phyloP scores from a whole-genome alignment of 2,329 filamentous ascomycete species.

The Alternaria sp. region DNA sequence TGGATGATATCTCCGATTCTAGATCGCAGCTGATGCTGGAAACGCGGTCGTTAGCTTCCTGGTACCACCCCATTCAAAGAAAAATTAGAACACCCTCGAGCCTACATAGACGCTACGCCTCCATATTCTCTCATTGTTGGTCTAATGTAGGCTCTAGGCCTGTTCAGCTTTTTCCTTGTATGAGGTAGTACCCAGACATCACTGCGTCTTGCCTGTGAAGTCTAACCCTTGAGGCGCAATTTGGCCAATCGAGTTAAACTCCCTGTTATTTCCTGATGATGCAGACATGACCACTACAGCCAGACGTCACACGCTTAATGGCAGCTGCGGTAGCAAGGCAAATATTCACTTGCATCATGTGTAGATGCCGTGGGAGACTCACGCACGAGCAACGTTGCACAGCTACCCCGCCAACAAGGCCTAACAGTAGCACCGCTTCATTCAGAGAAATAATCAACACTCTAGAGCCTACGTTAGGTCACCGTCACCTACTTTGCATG shows the following conservation, averaged over 20 bases:
- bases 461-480: not conserved
- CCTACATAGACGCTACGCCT: no score
- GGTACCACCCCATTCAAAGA: not conserved
- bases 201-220: constrained; percentile 1
- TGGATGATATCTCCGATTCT: not conserved
- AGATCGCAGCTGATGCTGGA: constrained; percentile 4
- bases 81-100: not conserved
- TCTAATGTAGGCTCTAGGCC: no score
- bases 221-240: constrained; percentile 4
- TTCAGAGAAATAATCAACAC: not conserved
- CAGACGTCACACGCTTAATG: constrained; percentile 24
- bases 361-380: not conserved
- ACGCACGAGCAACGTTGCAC: not conserved
- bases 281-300: constrained; percentile 4
- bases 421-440: not conserved
- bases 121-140: no score
- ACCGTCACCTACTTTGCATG: not conserved
- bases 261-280: constrained; percentile 7
- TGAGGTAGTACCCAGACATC: no score
- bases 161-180: no score
- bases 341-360: constrained; percentile 12
- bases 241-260: constrained; percentile 11
- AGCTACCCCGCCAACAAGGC: not conserved
- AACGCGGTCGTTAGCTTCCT: not conserved
- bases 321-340: constrained; percentile 26